Evolutionary conservation across 257 asterid species (phyloP).

Genomic region (Salvia rosmarinus): DNA sequence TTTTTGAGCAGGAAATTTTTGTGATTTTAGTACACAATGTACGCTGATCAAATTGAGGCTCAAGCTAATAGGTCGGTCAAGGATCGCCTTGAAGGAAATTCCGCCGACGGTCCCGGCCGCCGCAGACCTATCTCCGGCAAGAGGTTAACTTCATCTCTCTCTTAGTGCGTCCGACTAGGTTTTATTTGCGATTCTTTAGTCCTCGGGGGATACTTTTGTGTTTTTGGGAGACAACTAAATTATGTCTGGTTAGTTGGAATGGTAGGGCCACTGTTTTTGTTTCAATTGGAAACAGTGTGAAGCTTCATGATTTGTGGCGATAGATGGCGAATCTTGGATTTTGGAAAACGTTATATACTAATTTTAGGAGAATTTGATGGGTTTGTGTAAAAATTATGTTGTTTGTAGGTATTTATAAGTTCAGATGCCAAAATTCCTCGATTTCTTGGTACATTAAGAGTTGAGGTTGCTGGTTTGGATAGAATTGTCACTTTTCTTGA

Average conservation of each 20-base stretch:
- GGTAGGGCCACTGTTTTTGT: background rate
- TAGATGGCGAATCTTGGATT: constrained; percentile 7
- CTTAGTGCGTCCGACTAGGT: background rate
- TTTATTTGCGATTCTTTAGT: background rate
- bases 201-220: background rate
- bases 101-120: constrained; percentile 51
- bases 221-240: background rate
- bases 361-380: constrained; percentile 1
- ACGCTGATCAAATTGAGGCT: constrained; percentile 86
- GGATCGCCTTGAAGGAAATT: constrained; percentile 72
- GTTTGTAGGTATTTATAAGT: background rate
- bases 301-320: constrained; percentile 1
- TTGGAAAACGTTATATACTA: background rate
- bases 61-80: constrained; percentile 61
- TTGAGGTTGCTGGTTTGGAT: constrained; percentile 7
- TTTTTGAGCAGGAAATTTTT: constrained; percentile 34
- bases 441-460: constrained; percentile 1
- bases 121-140: constrained; percentile 64
- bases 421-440: background rate
- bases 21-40: constrained; percentile 46
- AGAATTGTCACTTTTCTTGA: background rate
- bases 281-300: background rate
- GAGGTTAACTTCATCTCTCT: constrained; percentile 51
- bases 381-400: background rate
- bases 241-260: constrained; percentile 10